These are phyloP conservation scores for Aspergillus asperescens DNA, from an alignment of 495 filamentous ascomycete genomes.

Conservation along the genomic window DNA sequence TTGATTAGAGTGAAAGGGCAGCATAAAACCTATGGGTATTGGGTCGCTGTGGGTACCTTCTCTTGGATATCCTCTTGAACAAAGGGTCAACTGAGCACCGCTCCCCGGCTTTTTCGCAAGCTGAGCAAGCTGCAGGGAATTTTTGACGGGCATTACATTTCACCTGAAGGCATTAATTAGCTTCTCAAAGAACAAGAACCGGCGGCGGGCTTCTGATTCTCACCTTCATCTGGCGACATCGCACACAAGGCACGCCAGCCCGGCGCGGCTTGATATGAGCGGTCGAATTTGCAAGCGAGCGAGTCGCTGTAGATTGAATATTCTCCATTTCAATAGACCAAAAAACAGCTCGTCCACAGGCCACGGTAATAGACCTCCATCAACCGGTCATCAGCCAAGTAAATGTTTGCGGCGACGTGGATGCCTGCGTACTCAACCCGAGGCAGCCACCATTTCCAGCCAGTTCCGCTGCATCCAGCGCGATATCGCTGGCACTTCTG, in stretches of 20 bases:
- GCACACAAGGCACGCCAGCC: slow-evolving; percentile 4
- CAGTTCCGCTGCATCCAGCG: neutral
- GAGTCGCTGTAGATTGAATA: neutral
- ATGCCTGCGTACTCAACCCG: neutral
- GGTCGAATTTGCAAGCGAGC: neutral
- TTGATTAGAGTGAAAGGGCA: neutral
- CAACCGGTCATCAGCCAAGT: too few relatives aligned
- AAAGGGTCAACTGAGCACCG: slow-evolving; percentile 8
- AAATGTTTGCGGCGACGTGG: neutral
- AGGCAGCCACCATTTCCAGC: neutral
- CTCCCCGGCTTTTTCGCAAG: slow-evolving; percentile 3
- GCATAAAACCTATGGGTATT: neutral
- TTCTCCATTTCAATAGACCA: neutral
- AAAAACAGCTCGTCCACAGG: neutral
- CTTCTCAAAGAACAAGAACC: neutral
- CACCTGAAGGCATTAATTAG: neutral
- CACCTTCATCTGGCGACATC: slow-evolving; percentile 6
- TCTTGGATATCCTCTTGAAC: slow-evolving; percentile 8
- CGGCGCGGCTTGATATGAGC: slow-evolving; percentile 1
- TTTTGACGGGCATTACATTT: slow-evolving; percentile 5
- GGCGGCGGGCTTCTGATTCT: neutral
- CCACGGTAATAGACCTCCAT: neutral
- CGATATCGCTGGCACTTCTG: neutral
- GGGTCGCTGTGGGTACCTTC: neutral
- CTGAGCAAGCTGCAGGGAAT: neutral